Evolutionary conservation across 2,329 filamentous ascomycete genomes (phyloP), one percentile per base, ranked within the genome.

Genomic region (Paecilomyces niveus): DNA sequence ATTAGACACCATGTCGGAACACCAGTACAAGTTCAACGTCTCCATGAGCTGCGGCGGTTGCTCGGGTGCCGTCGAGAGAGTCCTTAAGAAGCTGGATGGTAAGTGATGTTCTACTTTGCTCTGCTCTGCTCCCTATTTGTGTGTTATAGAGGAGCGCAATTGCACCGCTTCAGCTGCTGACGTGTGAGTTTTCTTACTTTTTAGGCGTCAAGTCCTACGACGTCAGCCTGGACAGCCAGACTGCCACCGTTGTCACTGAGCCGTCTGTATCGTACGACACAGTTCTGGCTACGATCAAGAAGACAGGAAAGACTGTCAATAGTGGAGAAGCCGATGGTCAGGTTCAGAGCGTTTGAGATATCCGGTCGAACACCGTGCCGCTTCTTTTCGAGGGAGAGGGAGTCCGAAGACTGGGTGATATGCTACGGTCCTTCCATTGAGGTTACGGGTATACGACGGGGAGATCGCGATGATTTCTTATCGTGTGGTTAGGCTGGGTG

Each of bases 1-100:
- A 24, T 22, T 58, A 54, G 33, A 58, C 69, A 81, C 65, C 69
- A 92, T 92, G 89, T 79, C 86, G 60, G 85, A 88, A 68, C 91
- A 96, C 81, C 90, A 86, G 67, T 97, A 97, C 88, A 90, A 94
- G 76, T 97, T 97, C 83, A 87, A 92, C 77, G 85, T 97, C 75
- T 83, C 81, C 77, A 99, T 99, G 94, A 89, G 82, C 82, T 99
- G 94, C 80, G 86, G 90, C 73, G 94, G 94, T 75, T 99, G 94
- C 87, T 97, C 92, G 53, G 92, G 92, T 70, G 94, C 94, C 65
- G 83, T 99, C 52, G 89, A 96, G 78, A 85, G 92, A 56, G 92
- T 97, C 53, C 85, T 99, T 64, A 93, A 90, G 81, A 96, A 91
- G 80, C 86, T 96, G 2, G 89, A 95, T 21, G 92, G 92, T 96